Evolutionary conservation across 345 rosid species (phyloP), one percentile per base, ranked within the genome.

Genomic region (Lepidium sativum): DNA sequence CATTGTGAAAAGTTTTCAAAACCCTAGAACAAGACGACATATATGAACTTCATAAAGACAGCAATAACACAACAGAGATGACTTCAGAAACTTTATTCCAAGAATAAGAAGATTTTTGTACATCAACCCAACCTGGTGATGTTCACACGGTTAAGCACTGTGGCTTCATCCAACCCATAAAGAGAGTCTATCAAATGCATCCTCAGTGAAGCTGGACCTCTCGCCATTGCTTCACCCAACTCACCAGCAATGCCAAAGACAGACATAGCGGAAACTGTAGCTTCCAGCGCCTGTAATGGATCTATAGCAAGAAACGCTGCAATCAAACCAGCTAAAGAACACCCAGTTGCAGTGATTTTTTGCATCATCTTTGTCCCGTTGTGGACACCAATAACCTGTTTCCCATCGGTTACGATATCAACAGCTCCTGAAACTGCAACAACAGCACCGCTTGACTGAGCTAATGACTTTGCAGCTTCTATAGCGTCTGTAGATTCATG

Each of bases 311-410:
- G 79, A 70, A 91, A 88, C 7, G 96, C 97, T 0, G 94, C 91
- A 54, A 92, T 75, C 23, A 89, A 75, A 18, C 92, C 94, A 37
- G 91, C 78, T 45, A 82, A 84, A 23, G 97, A 74, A 57, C 98
- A 86, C 11, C 98, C 97, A 0, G 96, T 87, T 4, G 91, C 97
- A 0, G 98, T 92, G 15, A 92, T 87, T 70, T 78, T 87, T 69
- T 89, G 96, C 94, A 92, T 65, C 94, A 86, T 84, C 17, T 85
- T 73, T 8, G 87, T 89, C 63, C 97, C 97, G 63, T 92, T 92
- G 50, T 68, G 81, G 37, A 80, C 91, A 58, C 86, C 87, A 34
- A 80, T 52, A 45, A 84, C 82, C 12, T 74, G 77, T 18, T 67
- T 53, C 66, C 98, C 98, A 51, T 92, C 84, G 6, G 91, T 89